Percentiles rank a stretch among this genome's conserved stretches.
Evolutionary conservation across 176 grass and related monocot species (phyloP).

Genomic region (Leersia perrieri): DNA sequence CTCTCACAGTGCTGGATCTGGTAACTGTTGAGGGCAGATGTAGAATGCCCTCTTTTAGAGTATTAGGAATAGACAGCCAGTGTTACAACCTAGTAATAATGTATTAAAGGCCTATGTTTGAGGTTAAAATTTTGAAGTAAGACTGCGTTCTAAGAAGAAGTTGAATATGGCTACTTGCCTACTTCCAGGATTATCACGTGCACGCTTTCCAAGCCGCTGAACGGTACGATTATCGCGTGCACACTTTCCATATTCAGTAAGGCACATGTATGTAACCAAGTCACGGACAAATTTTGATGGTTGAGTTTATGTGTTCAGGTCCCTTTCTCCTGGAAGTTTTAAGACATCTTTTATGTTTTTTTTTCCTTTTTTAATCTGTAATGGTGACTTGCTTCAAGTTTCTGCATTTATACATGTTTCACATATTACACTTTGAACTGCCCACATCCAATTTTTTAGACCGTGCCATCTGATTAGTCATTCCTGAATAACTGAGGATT

Average conservation of each 20-base stretch:
- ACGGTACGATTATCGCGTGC: no score
- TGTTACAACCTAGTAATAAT: not conserved
- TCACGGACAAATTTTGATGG: not conserved
- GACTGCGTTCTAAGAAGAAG: no score
- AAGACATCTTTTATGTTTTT: not conserved
- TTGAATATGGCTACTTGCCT: no score
- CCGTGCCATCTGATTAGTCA: not conserved
- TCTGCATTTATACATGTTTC: not conserved
- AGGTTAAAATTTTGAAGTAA: not conserved
- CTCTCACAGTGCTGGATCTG: no score
- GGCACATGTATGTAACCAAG: no score
- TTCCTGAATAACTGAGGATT: not conserved
- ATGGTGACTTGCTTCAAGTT: not conserved
- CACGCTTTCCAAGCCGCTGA: no score
- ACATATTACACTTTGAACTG: no score
- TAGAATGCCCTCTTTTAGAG: no score
- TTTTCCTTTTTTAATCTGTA: not conserved
- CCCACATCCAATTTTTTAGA: conserved; percentile 5
- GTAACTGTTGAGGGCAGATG: no score
- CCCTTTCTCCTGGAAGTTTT: not conserved
- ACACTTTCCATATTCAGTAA: no score
- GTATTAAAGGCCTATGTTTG: not conserved
- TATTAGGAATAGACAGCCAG: not conserved
- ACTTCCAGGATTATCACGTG: no score
- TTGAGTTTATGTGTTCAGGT: not conserved